Evolutionary conservation across 768 basidiomycete species (phyloP), one percentile per base, ranked within the genome.

Genomic region (Auricularia sp.): DNA sequence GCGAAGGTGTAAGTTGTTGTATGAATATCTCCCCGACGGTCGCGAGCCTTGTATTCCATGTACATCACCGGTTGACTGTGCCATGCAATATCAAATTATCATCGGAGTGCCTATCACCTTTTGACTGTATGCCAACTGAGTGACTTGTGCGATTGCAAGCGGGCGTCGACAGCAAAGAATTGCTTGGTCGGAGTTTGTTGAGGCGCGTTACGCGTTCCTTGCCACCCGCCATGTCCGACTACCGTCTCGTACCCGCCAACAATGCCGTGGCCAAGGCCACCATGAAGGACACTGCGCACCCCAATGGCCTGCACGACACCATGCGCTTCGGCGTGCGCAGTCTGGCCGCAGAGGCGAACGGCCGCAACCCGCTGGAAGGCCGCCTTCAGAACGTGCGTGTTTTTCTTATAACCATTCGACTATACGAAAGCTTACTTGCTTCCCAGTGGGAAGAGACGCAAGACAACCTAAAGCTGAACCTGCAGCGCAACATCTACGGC

Each of bases 361-460:
- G 85, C 10, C 80, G 81, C 42, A 81, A 81, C 70, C 77, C 80
- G 4, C 72, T 97, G 56, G 86, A 86, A 75, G 77, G 82, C 5
- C 82, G 96, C 59, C 77, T 98, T 35, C 84, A 90, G 71, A 88
- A 86, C 69, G 96, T 95, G 67, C 63, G 87, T 73, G 33, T 35
- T 33, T 29, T 29, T 29, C 29, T 29, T 29, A 29, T 29, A 29
- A 29, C 29, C 29, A 29, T 29, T 29, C 29, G 29, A 29, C 29
- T 29, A 29, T 29, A 29, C 29, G 29, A 29, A 29, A 35, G 5
- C 29, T 36, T 29, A 33, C n/a, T 44, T 34, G 24, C 59, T 54
- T 11, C 45, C 14, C 68, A 98, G 96, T 98, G 97, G 97, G 88
- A 94, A 63, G 86, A 86, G 68, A 94, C 95, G 7, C 94, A 97